Evolutionary conservation across 129 eudicot species (phyloP).

Genomic region (Flaveria brownii): DNA sequence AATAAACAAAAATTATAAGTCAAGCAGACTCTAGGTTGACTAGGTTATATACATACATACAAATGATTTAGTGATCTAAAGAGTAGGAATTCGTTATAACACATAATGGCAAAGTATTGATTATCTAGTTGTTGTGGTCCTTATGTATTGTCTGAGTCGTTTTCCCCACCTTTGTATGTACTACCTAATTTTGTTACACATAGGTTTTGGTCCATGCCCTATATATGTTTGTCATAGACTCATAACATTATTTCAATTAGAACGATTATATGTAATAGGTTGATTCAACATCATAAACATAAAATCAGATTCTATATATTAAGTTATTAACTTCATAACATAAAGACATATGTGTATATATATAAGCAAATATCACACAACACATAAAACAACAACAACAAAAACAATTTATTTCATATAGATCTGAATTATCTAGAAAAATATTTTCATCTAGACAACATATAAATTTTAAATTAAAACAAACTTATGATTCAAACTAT

Average conservation of each 20-base stretch:
- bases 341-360: background rate
- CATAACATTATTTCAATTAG: background rate
- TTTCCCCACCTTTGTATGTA: constrained; percentile 5
- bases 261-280: background rate
- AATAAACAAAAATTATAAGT: background rate
- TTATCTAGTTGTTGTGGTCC: constrained; percentile 13
- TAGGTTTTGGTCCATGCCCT: constrained; percentile 17
- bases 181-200: background rate
- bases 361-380: background rate
- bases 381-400: background rate
- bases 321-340: background rate
- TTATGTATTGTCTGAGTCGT: background rate
- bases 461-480: too few species aligned
- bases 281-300: background rate
- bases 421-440: background rate
- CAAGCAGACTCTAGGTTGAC: background rate
- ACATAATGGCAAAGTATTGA: background rate
- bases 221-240: background rate
- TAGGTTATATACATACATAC: background rate
- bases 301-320: background rate
- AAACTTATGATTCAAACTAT: background rate
- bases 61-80: background rate
- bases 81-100: background rate
- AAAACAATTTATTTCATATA: background rate
- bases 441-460: too few species aligned